Percentiles rank a stretch among this genome's conserved stretches.
phyloP scores from a whole-genome alignment of 108 stramenopile species.

The Stephanodiscus triporus region DNA sequence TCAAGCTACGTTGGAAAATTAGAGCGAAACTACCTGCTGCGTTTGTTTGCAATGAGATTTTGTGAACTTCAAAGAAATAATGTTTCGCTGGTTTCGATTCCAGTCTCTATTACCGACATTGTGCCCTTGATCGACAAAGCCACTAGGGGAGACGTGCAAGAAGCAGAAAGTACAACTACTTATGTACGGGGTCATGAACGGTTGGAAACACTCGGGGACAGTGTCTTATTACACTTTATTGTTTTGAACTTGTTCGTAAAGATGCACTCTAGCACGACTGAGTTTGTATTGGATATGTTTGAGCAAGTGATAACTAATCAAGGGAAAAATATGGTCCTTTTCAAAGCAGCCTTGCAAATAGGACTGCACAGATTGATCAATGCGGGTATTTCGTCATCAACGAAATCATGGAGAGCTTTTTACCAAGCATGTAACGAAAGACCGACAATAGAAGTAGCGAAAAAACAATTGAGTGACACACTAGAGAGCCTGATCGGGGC shows the following conservation, averaged over 20 bases:
- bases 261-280: slow-evolving; percentile 17
- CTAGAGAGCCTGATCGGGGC: slow-evolving; percentile 61
- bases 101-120: slow-evolving; percentile 5
- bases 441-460: neutral
- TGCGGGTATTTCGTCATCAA: slow-evolving; percentile 6
- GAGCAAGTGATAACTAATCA: slow-evolving; percentile 8
- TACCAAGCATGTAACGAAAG: neutral
- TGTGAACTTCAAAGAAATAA: neutral
- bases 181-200: slow-evolving; percentile 45
- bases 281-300: slow-evolving; percentile 33
- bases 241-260: slow-evolving; percentile 51
- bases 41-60: slow-evolving; percentile 16
- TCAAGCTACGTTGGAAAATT: slow-evolving; percentile 50
- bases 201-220: slow-evolving; percentile 67
- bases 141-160: slow-evolving; percentile 16
- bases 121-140: slow-evolving; percentile 38
- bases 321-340: slow-evolving; percentile 44
- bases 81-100: neutral
- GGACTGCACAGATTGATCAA: slow-evolving; percentile 39
- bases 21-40: slow-evolving; percentile 34
- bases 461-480: slow-evolving; percentile 49
- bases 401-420: slow-evolving; percentile 22
- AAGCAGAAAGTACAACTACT: neutral
- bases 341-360: slow-evolving; percentile 36
- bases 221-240: slow-evolving; percentile 53